Evolutionary conservation across 306 rosid genomes (phyloP), one percentile per base, ranked within the genome.

Genomic region (Dalbergia oliveri): DNA sequence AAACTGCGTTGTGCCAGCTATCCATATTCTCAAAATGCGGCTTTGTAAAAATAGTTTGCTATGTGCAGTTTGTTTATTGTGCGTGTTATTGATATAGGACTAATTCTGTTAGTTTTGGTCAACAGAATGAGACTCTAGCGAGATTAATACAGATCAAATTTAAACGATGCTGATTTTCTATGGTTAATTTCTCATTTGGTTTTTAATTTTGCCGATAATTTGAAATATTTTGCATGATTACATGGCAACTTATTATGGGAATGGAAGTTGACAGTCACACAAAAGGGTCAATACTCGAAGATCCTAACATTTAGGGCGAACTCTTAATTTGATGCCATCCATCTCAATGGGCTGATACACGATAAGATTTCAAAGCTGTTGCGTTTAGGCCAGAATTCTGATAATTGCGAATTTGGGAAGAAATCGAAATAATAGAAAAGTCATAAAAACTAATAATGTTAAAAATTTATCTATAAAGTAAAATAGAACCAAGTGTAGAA

Each of bases 1-100:
- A 51, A 76, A 61, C 61, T 69, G 47, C 51, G 43, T 73, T 81
- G 4, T 45, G 34, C 76, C 76, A 74, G 12, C 76, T 57, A 57
- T 19, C 18, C 19, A 54, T 35, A 18, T 62, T 63, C 59, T 59
- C 72, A 14, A 79, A 50, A 79, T 45, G 21, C 15, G 60, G 21
- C 67, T 31, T 34, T 34, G 4, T 31, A 47, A 41, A 51, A 67
- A 67, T 67, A 78, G 75, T 9, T 45, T 78, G 57, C n/a, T 3
- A 73, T 6, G 49, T 66, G 41, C 23, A 1, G 49, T 16, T 35
- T 59, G 63, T 6, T 11, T 60, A 21, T 75, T 31, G 47, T 45
- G 50, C 34, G 70, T 47, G 57, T 50, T 15, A 50, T 51, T 63
- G 49, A 16, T 13, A 15, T 13, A 35, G 68, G 10, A 63, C 0